These are phyloP conservation scores for Astrothelium subdiscretum DNA, from an alignment of 495 filamentous ascomycete genomes.

Conservation along the genomic window DNA sequence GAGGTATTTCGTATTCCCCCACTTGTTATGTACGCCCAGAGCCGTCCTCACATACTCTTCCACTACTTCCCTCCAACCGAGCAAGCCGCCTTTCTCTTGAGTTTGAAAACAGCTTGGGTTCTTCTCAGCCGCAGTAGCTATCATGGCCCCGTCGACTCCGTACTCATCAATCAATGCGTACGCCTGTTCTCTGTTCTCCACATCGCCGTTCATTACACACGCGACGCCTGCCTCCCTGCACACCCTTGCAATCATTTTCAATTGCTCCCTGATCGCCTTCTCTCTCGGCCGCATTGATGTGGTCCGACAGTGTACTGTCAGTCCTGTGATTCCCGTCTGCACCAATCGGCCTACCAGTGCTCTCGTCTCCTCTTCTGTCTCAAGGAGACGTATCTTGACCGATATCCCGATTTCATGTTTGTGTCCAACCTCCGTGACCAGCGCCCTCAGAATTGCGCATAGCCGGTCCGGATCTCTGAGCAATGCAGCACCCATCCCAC, in stretches of 20 bases:
- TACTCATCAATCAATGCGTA: slow-evolving; percentile 57
- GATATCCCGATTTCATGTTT: slow-evolving; percentile 78
- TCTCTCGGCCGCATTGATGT: slow-evolving; percentile 89
- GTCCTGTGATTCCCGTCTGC: slow-evolving; percentile 74
- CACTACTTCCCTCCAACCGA: slow-evolving; percentile 64
- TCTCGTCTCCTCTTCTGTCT: slow-evolving; percentile 60
- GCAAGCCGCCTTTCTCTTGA: slow-evolving; percentile 49
- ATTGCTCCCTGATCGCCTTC: slow-evolving; percentile 71
- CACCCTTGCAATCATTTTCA: slow-evolving; percentile 63
- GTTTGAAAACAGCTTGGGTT: slow-evolving; percentile 76
- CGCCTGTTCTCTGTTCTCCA: slow-evolving; percentile 56
- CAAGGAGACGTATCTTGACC: slow-evolving; percentile 87
- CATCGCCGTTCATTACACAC: slow-evolving; percentile 91
- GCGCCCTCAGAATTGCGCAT: slow-evolving; percentile 62
- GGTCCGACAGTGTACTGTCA: slow-evolving; percentile 92
- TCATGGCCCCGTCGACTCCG: slow-evolving; percentile 90
- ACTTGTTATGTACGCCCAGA: slow-evolving; percentile 69
- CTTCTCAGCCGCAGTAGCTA: slow-evolving; percentile 78
- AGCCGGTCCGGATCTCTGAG: slow-evolving; percentile 73
- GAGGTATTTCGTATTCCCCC: slow-evolving; percentile 83
- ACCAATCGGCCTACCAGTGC: slow-evolving; percentile 61
- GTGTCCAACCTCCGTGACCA: slow-evolving; percentile 65
- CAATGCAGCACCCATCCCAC: slow-evolving; percentile 91
- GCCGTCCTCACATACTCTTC: slow-evolving; percentile 57
- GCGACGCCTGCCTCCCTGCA: slow-evolving; percentile 77